These are phyloP conservation scores for Sugiyamaella americana DNA, from an alignment of 805 yeast species.

Conservation along the genomic window DNA sequence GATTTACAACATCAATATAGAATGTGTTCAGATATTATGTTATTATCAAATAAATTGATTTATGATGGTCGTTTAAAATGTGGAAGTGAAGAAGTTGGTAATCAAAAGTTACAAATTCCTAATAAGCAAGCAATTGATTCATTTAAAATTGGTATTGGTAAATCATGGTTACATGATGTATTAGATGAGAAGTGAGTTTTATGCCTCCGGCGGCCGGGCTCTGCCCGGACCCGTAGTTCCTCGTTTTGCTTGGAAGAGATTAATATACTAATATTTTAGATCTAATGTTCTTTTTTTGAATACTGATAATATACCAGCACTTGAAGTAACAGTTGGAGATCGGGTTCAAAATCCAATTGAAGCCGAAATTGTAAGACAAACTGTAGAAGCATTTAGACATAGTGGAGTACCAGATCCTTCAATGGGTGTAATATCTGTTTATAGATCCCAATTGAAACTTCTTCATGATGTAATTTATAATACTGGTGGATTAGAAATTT, in stretches of 20 bases:
- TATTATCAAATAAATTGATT: conserved; percentile 68
- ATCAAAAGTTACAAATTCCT: conserved; percentile 50
- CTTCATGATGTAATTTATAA: conserved; percentile 32
- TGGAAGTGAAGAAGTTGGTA: conserved; percentile 61
- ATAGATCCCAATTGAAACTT: conserved; percentile 69
- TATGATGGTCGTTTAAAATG: conserved; percentile 73
- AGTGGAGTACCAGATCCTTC: conserved; percentile 55
- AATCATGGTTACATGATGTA: conserved; percentile 51
- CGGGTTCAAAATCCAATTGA: conserved; percentile 70
- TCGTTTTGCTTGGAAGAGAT: background rate
- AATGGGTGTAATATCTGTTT: conserved; percentile 86
- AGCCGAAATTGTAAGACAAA: conserved; percentile 55
- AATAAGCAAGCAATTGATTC: conserved; percentile 22
- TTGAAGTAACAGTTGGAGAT: conserved; percentile 53
- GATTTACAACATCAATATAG: conserved; percentile 81
- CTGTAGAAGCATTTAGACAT: conserved; percentile 49
- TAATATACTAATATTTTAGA: conserved; percentile 5
- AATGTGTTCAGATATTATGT: conserved; percentile 87
- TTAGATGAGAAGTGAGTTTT: conserved; percentile 42
- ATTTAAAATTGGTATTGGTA: conserved; percentile 6
- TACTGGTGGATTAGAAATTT: conserved; percentile 43
- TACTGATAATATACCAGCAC: conserved; percentile 62
- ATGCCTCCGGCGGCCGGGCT: background rate
- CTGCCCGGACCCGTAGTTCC: background rate
- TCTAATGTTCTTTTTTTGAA: conserved; percentile 66